Percentiles rank a stretch among this genome's conserved stretches.
phyloP scores from a whole-genome alignment of 2,329 filamentous ascomycete species.

The Ceratocystis cubensis region DNA sequence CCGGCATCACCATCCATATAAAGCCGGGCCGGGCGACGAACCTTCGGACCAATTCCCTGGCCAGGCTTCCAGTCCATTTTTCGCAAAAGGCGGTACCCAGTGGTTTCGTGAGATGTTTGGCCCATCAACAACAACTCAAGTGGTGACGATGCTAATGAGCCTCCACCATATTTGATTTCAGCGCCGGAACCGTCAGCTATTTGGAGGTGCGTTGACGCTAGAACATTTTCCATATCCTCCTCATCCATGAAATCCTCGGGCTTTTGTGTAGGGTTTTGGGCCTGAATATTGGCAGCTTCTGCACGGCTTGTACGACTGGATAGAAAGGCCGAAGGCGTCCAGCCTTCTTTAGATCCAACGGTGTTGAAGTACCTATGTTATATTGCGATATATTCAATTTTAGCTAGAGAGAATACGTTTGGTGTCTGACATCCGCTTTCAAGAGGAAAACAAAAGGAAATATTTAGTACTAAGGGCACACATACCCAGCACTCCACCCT shows the following conservation, averaged over 20 bases:
- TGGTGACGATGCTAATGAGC: constrained; percentile 46
- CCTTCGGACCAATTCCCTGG: constrained; percentile 81
- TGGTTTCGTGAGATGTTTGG: constrained; percentile 64
- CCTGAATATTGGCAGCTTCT: constrained; percentile 32
- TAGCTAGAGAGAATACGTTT: constrained; percentile 18
- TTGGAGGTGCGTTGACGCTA: constrained; percentile 62
- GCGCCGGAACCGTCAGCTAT: constrained; percentile 43
- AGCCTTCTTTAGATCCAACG: constrained; percentile 95
- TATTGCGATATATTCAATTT: constrained; percentile 22
- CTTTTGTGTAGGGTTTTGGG: constrained; percentile 36
- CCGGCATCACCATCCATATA: constrained; percentile 26
- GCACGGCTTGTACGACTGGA: constrained; percentile 68
- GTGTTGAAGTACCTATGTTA: constrained; percentile 79
- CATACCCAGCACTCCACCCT: constrained; percentile 82
- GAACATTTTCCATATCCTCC: constrained; percentile 79
- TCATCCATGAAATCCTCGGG: constrained; percentile 97
- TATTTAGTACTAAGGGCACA: neutral
- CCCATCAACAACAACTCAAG: constrained; percentile 52
- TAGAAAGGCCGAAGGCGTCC: constrained; percentile 82
- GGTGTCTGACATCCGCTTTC: neutral
- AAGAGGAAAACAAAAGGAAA: neutral
- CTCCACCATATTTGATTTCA: neutral
- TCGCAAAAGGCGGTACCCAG: constrained; percentile 72
- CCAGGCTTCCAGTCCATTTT: constrained; percentile 95
- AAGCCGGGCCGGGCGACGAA: constrained; percentile 60